Percentiles rank a stretch among this genome's conserved stretches.
Conservation (phyloP, 2,329 filamentous ascomycete species). For the Cercospora sesami region DNA sequence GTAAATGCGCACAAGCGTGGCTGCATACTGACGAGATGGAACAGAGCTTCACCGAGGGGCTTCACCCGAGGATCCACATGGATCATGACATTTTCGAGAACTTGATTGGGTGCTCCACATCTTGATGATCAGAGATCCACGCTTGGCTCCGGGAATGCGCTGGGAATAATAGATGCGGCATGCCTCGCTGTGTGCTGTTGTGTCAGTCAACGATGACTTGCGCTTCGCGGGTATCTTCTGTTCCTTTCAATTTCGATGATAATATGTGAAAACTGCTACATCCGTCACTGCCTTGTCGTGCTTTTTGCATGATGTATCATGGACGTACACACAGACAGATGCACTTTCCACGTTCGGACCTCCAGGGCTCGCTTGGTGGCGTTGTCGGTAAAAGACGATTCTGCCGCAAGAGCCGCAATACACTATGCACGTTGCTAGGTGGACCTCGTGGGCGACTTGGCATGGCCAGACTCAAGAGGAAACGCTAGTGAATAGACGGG, state of each 20-base stretch:
- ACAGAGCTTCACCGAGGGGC: background rate
- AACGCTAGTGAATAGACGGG: background rate
- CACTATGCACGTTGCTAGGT: background rate
- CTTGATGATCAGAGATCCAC: background rate
- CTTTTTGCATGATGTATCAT: background rate
- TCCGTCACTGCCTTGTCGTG: background rate
- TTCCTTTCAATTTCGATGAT: background rate
- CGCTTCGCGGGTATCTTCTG: background rate
- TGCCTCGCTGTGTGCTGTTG: background rate
- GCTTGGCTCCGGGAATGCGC: background rate
- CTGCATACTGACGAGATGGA: constrained; percentile 7
- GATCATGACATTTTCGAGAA: background rate
- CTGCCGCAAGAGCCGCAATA: background rate
- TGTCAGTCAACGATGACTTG: background rate
- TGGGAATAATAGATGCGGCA: background rate
- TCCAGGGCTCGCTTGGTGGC: background rate
- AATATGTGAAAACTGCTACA: background rate
- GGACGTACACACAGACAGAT: background rate
- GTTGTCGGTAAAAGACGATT: background rate
- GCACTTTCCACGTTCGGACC: background rate
- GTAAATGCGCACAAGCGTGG: constrained; percentile 7
- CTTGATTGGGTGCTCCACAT: background rate
- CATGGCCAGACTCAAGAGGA: background rate
- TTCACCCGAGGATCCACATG: background rate
- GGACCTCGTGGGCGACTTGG: background rate